phyloP scores from a whole-genome alignment of 768 basidiomycete genomes.

The Podaxis mareebaensis region DNA sequence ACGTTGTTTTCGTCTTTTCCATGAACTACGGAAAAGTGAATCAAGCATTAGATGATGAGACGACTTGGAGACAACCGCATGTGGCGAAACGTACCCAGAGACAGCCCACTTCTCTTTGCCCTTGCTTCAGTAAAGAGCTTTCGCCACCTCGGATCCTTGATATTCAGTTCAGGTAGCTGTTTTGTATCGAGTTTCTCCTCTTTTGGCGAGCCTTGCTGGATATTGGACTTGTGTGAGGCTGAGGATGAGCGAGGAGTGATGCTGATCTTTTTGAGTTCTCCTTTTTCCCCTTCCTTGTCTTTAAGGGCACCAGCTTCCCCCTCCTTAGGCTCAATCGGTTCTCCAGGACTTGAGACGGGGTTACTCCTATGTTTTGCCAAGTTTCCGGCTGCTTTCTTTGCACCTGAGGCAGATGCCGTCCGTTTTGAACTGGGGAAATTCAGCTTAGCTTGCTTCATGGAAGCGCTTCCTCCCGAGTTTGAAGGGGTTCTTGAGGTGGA shows the following conservation, averaged over 20 bases:
- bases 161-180: conserved; percentile 40
- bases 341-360: conserved; percentile 15
- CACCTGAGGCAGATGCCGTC: conserved; percentile 31
- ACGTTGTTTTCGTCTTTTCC: conserved; percentile 58
- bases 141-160: conserved; percentile 53
- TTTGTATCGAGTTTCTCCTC: conserved; percentile 15
- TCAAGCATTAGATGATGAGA: background rate
- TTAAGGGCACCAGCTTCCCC: background rate
- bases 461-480: background rate
- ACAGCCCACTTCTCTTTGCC: conserved; percentile 52
- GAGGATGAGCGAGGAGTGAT: conserved; percentile 16
- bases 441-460: conserved; percentile 46
- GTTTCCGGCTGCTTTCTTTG: conserved; percentile 24
- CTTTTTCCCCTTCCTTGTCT: background rate
- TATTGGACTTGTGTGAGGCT: conserved; percentile 16
- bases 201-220: conserved; percentile 22
- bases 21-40: conserved; percentile 52
- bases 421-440: conserved; percentile 49
- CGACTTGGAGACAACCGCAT: background rate
- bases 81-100: conserved; percentile 55
- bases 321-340: background rate
- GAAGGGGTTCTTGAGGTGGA: background rate
- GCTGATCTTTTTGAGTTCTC: background rate
- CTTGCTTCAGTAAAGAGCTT: conserved; percentile 48
- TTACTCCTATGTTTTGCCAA: conserved; percentile 16